Conservation (phyloP, 1,139 yeast species). For the Casaregolazyma lundiana region DNA sequence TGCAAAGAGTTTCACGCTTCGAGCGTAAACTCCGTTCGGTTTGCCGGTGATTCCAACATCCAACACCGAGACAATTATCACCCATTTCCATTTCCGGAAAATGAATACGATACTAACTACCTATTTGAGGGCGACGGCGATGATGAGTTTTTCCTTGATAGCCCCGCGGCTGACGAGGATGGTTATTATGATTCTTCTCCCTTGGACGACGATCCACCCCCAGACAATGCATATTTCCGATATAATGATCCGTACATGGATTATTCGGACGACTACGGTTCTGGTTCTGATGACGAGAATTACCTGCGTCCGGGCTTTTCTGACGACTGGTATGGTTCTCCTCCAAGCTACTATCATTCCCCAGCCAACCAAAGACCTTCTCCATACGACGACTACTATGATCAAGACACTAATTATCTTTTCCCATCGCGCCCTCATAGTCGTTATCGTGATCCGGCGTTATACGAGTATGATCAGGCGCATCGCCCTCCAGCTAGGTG, state of each 20-base stretch:
- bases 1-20: conserved; percentile 15
- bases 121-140: conserved; percentile 9
- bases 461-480: not conserved
- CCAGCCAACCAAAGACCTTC: not conserved
- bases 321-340: conserved; percentile 5
- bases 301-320: not conserved
- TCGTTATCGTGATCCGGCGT: not conserved
- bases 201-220: not conserved
- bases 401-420: not conserved
- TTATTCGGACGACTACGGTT: conserved; percentile 8
- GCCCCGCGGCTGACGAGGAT: not conserved
- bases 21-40: conserved; percentile 18
- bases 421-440: not conserved
- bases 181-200: not conserved
- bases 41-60: conserved; percentile 23
- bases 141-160: not conserved
- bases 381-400: conserved; percentile 5
- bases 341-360: not conserved
- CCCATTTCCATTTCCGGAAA: conserved; percentile 20
- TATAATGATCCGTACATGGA: conserved; percentile 8
- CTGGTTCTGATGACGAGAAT: conserved; percentile 7
- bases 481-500: not conserved
- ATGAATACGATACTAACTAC: conserved; percentile 11
- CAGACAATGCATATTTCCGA: not conserved
- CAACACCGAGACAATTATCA: conserved; percentile 24